Evolutionary conservation across 2,329 filamentous ascomycete species (phyloP).

Genomic region (Emericellopsis atlantica): DNA sequence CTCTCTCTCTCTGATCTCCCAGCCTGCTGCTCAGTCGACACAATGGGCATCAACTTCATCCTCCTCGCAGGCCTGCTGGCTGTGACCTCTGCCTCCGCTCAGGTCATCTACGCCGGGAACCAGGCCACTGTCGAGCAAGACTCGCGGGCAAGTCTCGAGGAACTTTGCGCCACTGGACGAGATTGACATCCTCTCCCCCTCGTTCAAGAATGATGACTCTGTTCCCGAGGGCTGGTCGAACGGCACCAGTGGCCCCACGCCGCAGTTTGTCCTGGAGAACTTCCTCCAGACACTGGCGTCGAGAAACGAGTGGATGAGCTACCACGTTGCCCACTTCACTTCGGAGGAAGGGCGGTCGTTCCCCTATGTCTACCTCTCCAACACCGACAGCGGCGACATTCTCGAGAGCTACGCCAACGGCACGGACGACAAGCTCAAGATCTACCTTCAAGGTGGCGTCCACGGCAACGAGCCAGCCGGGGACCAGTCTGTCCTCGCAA

Average conservation of each 20-base stretch:
- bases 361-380: slow-evolving; percentile 8
- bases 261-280: slow-evolving; percentile 8
- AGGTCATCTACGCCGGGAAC: slow-evolving; percentile 12
- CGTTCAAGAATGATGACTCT: slow-evolving; percentile 9
- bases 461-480: slow-evolving; percentile 18
- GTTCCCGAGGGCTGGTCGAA: slow-evolving; percentile 11
- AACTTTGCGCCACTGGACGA: slow-evolving; percentile 10
- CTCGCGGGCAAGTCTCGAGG: slow-evolving; percentile 7
- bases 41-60: too few species aligned
- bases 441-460: slow-evolving; percentile 12
- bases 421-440: slow-evolving; percentile 12
- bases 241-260: slow-evolving; percentile 14
- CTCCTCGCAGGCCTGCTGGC: slow-evolving; percentile 5
- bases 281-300: slow-evolving; percentile 9
- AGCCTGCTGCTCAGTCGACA: too few species aligned
- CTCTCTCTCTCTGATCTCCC: too few species aligned
- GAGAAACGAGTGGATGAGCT: slow-evolving; percentile 11
- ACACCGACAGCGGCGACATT: not conserved
- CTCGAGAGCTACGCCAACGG: slow-evolving; percentile 5
- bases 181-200: slow-evolving; percentile 11
- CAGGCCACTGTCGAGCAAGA: slow-evolving; percentile 11
- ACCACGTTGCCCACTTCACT: slow-evolving; percentile 7
- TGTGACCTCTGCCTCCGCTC: slow-evolving; percentile 7
- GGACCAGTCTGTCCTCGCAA: slow-evolving; percentile 14
- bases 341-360: slow-evolving; percentile 11